Evolutionary conservation across 1,139 yeast species (phyloP), one percentile per base, ranked within the genome.

Genomic region (Candida gigantensis): DNA sequence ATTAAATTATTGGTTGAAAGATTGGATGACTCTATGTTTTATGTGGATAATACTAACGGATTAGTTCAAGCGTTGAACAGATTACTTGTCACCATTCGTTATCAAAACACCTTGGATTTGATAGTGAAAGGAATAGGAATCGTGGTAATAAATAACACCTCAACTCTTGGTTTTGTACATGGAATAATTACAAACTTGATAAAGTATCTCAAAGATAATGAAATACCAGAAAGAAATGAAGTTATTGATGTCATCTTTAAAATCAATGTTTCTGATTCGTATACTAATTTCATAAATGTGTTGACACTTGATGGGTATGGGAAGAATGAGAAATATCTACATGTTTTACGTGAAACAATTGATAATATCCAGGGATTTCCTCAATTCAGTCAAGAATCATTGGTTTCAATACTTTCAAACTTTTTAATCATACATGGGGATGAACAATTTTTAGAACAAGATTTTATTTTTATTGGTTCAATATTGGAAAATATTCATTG

Each of bases 401-500:
- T 46, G 28, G 40, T 51, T 8, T 28, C 42, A 6, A 38, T 62
- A 16, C 41, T 60, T 5, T 45, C 51, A n/a, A 50, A 52, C 24
- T 55, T 42, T 38, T 38, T 62, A 7, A 30, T 33, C 1, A 43
- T 56, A 3, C 61, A 53, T 32, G 61, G 54, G 1, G 36, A 44
- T n/a, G 28, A 31, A 6, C 33, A 40, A 9, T 57, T 50, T 36
- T 23, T 20, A 1, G 17, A 39, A 2, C 43, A 40, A 2, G 68
- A 64, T 37, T 61, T 47, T 39, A 7, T 37, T 6, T 41, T 51
- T 3, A 44, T 64, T 13, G 59, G 55, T 1, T 42, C 47, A 6
- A 44, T 65, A 5, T 49, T 65, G 6, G 46, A 58, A 2, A 40
- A 48, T 2, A 44, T 62, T n/a, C 37, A 55, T 3, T 53, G 53